phyloP scores from a whole-genome alignment of 192 early-diverging fungal genomes.

The Spizellomyces punctatus region DNA sequence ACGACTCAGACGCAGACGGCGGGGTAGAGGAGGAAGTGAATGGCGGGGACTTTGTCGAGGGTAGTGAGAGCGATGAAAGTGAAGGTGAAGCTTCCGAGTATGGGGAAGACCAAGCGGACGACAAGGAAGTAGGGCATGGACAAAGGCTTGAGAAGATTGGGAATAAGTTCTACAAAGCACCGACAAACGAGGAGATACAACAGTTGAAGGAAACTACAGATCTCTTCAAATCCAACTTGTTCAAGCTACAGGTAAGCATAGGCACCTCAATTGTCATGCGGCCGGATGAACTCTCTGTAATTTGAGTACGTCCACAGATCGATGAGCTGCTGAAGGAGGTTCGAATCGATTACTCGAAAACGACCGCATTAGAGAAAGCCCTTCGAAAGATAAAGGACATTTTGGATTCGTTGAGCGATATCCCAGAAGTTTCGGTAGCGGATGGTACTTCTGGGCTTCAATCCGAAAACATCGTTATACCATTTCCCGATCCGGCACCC shows the following conservation, averaged over 20 bases:
- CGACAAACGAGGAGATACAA: constrained; percentile 82
- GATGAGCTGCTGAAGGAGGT: constrained; percentile 77
- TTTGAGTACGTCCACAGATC: constrained; percentile 37
- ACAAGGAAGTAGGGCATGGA: constrained; percentile 27
- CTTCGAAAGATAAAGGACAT: constrained; percentile 70
- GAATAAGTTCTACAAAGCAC: constrained; percentile 36
- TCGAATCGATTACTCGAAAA: constrained; percentile 60
- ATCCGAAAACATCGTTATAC: constrained; percentile 64
- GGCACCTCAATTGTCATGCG: constrained; percentile 44
- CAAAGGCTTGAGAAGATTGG: constrained; percentile 38
- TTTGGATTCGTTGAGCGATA: constrained; percentile 60
- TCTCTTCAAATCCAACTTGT: constrained; percentile 88
- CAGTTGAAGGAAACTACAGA: constrained; percentile 79
- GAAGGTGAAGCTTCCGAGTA: constrained; percentile 15
- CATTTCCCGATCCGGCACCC: constrained; percentile 59
- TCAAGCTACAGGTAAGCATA: constrained; percentile 70
- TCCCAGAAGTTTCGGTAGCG: constrained; percentile 52
- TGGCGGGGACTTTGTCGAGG: constrained; percentile 37
- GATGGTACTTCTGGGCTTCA: constrained; percentile 3
- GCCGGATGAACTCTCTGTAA: constrained; percentile 12
- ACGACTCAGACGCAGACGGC: not conserved
- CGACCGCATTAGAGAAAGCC: constrained; percentile 59
- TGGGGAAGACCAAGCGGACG: constrained; percentile 43
- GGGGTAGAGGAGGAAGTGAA: constrained; percentile 36
- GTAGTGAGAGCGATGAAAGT: constrained; percentile 50